phyloP scores from a whole-genome alignment of 2,329 filamentous ascomycete genomes.

The Paraconiothyrium brasiliense region DNA sequence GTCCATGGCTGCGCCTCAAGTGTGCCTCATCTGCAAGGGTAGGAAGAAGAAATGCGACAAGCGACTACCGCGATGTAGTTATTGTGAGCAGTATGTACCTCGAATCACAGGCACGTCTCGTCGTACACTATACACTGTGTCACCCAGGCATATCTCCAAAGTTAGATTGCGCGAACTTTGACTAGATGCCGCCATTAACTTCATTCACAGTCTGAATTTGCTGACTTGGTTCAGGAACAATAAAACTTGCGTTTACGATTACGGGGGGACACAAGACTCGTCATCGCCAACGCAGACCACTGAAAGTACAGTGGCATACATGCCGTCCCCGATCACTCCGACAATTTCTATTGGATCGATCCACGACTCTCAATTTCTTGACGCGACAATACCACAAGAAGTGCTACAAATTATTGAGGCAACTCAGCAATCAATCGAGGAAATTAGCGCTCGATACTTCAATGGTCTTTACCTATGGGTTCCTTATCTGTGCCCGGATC shows the following conservation, averaged over 20 bases:
- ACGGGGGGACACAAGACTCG: background rate
- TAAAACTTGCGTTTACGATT: constrained; percentile 4
- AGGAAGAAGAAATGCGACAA: constrained; percentile 17
- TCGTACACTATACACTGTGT: background rate
- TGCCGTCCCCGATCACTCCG: background rate
- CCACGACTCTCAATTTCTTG: background rate
- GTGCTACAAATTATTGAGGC: constrained; percentile 6
- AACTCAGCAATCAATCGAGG: constrained; percentile 7
- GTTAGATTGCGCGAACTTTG: background rate
- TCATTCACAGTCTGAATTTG: background rate
- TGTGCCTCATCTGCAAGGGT: constrained; percentile 14
- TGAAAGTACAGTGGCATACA: background rate
- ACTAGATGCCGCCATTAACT: background rate
- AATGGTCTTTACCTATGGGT: constrained; percentile 18
- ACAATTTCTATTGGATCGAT: background rate
- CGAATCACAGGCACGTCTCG: background rate
- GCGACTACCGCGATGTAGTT: constrained; percentile 13
- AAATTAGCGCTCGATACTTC: constrained; percentile 15
- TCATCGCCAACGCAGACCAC: background rate
- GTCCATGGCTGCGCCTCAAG: constrained; percentile 10
- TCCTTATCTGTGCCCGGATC: constrained; percentile 15
- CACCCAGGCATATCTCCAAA: background rate
- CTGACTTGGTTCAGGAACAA: background rate
- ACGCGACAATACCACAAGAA: constrained; percentile 4
- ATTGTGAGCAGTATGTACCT: constrained; percentile 15